phyloP scores from a whole-genome alignment of 805 yeast genomes.

The Lipomyces oligophaga region DNA sequence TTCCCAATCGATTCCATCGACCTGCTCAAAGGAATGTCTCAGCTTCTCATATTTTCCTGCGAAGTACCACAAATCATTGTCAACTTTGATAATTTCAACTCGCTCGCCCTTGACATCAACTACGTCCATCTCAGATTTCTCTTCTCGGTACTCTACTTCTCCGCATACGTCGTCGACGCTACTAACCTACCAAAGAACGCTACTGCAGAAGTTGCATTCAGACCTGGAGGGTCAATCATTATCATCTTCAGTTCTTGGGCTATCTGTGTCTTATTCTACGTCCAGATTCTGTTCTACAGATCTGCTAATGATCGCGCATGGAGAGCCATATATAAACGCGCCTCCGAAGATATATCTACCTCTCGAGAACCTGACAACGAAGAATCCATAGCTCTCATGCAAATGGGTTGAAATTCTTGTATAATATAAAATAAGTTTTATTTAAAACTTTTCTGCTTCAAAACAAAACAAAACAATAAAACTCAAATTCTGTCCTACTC shows the following conservation, averaged over 20 bases:
- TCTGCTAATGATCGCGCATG: conserved; percentile 6
- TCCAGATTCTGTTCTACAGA: conserved; percentile 1
- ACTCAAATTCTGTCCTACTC: background rate
- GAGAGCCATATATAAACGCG: conserved; percentile 5
- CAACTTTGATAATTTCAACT: conserved; percentile 14
- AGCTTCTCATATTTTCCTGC: conserved; percentile 3
- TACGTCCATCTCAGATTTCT: conserved; percentile 1
- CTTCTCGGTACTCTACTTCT: background rate
- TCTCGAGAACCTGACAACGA: background rate
- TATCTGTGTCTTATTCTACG: background rate
- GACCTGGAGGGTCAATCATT: conserved; percentile 1
- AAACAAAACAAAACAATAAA: too few relatives aligned
- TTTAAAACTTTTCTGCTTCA: background rate
- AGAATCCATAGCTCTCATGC: background rate
- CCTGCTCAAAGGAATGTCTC: conserved; percentile 11
- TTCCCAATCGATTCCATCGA: conserved; percentile 22
- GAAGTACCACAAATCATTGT: conserved; percentile 20
- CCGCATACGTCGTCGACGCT: background rate
- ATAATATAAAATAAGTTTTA: too few relatives aligned
- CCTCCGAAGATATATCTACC: background rate
- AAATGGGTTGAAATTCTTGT: background rate
- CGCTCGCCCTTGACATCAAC: conserved; percentile 5
- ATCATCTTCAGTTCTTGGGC: background rate
- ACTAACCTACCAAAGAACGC: too few relatives aligned
- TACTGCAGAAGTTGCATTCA: background rate